Evolutionary conservation across 108 stramenopile genomes (phyloP), one percentile per base, ranked within the genome.

Genomic region (Nitzschia sp.): DNA sequence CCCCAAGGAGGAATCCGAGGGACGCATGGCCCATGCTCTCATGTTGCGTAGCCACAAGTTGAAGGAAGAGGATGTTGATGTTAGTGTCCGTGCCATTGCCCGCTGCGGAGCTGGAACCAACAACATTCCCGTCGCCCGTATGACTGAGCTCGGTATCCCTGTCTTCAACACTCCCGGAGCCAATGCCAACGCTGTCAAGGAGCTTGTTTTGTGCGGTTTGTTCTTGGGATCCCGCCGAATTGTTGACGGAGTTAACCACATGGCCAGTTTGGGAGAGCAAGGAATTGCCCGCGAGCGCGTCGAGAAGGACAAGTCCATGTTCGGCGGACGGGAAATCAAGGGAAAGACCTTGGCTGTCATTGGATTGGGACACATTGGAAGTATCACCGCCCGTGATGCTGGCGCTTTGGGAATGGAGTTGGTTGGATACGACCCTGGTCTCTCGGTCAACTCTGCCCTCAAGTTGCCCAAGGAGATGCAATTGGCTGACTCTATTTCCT

Each of bases 91-190:
- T 41, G 75, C 75, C 60, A 88, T 94, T 67, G 92, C 86, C 51
- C 77, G 83, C 64, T 88, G 87, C 65, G 92, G 92, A 10, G 86
- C 87, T 26, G 92, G 92, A 42, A 86, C 87, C 61, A 88, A 94
- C 81, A 84, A 82, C 34, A 77, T 70, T 53, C 76, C 88, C 25
- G 85, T 91, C 22, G 53, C 85, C 12, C 86, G 87, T 34, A 86
- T 86, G 77, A 87, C 87, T 10, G 84, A 89, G 70, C 65, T 85
- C 7, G 92, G 92, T 41, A 88, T 94, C 40, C 87, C 87, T 19
- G 92, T 94, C 20, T 88, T 94, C 75, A 94, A 94, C 66, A 94
- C 92, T 11, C 92, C 92, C 9, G 92, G 92, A 25, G 92, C 87
- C 17, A 94, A 94, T 77, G 87, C 92, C 54, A 87, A 86, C 66